Conservation (phyloP, 108 stramenopile species). For the Cyclotella sp. region DNA sequence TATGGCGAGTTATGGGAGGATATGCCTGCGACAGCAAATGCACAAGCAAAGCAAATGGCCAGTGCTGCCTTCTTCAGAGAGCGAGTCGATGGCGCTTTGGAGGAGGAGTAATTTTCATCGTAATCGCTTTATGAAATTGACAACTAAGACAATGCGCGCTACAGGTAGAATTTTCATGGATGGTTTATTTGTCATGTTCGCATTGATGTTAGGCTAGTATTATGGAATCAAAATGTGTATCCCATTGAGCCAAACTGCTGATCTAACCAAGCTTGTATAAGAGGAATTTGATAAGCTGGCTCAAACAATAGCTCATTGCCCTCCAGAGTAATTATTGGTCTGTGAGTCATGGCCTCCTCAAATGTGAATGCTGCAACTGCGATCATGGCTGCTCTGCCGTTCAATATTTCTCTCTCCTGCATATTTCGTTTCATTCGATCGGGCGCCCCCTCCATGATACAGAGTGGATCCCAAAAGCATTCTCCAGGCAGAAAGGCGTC, state of each 20-base stretch:
- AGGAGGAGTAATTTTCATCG: not conserved
- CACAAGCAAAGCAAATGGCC: constrained; percentile 13
- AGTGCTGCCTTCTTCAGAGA: constrained; percentile 48
- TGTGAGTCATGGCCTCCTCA: constrained; percentile 80
- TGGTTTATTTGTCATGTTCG: no score
- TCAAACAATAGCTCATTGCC: constrained; percentile 79
- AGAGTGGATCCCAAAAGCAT: constrained; percentile 92
- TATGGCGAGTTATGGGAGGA: constrained; percentile 73
- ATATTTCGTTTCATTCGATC: constrained; percentile 85
- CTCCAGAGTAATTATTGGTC: constrained; percentile 63
- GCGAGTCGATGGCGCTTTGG: constrained; percentile 7
- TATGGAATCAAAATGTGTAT: constrained; percentile 4
- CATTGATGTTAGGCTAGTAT: no score
- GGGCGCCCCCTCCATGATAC: constrained; percentile 77
- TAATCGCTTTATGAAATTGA: not conserved
- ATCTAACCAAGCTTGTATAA: constrained; percentile 82
- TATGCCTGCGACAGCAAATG: constrained; percentile 77
- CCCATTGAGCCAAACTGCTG: constrained; percentile 47
- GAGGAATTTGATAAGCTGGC: constrained; percentile 79
- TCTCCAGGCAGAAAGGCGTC: constrained; percentile 89
- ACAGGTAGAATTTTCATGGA: no score
- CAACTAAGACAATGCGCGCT: not conserved
- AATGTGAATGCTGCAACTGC: constrained; percentile 84
- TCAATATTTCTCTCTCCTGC: constrained; percentile 91
- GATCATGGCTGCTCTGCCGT: constrained; percentile 94